A percentile compares a stretch with the other conserved stretches of the same genome.
Evolutionary conservation across 768 basidiomycete species (phyloP).

Genomic region (Stropharia rugosoannulata): DNA sequence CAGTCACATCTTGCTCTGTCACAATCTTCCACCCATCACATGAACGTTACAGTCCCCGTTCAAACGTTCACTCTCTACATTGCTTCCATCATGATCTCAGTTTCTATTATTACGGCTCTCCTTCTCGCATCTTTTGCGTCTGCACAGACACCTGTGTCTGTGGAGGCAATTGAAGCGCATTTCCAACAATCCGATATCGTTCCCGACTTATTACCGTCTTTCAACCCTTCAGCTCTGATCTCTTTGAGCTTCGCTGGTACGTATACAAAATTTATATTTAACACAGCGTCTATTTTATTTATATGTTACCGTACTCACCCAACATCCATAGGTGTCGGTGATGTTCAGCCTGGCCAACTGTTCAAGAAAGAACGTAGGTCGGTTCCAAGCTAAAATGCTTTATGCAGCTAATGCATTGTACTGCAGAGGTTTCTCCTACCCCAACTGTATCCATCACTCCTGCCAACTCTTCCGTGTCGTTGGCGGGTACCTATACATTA

Average conservation of each 20-base stretch:
- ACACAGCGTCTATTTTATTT: neutral
- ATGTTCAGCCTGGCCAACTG: constrained; percentile 55
- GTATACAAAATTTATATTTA: neutral
- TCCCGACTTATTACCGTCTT: constrained; percentile 58
- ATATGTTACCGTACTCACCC: too few species aligned
- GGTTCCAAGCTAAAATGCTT: neutral
- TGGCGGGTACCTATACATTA: constrained; percentile 60
- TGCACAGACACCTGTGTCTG: constrained; percentile 48
- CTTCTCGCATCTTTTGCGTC: constrained; percentile 40
- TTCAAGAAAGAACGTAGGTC: constrained; percentile 57
- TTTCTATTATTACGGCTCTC: constrained; percentile 32
- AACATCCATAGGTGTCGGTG: constrained; percentile 38
- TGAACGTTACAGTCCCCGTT: too few species aligned
- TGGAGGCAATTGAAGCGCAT: constrained; percentile 67
- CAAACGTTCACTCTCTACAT: too few species aligned
- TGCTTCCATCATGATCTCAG: constrained; percentile 30
- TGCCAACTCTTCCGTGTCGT: constrained; percentile 42
- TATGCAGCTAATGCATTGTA: neutral
- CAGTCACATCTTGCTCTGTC: too few species aligned
- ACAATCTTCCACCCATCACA: too few species aligned
- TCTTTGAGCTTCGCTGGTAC: constrained; percentile 45
- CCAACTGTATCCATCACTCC: constrained; percentile 55
- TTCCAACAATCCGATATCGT: constrained; percentile 61
- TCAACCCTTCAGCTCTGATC: constrained; percentile 61
- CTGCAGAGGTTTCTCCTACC: constrained; percentile 53